Evolutionary conservation across 2,329 filamentous ascomycete species (phyloP).

Genomic region (Aspergillus texensis): DNA sequence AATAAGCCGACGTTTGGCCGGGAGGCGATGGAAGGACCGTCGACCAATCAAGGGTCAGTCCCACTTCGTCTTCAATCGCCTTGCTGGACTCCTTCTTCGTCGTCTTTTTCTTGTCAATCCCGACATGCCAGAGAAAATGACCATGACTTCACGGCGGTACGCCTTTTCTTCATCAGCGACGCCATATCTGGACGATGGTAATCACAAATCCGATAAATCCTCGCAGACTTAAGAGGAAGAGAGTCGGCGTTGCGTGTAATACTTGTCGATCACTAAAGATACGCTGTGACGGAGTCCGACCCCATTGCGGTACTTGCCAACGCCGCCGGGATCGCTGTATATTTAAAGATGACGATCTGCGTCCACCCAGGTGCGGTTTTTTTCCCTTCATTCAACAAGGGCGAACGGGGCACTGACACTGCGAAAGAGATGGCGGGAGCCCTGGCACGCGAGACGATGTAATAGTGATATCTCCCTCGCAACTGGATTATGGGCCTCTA

Average conservation of each 20-base stretch:
- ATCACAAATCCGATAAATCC: not conserved
- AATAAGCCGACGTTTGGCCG: too few species aligned
- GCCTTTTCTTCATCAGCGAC: not conserved
- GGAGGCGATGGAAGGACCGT: too few species aligned
- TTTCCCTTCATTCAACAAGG: not conserved
- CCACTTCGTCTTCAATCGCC: not conserved
- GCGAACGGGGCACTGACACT: not conserved
- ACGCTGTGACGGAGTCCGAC: constrained; percentile 1
- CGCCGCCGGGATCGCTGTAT: not conserved
- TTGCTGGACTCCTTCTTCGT: not conserved
- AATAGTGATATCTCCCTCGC: not conserved
- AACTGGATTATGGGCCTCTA: not conserved
- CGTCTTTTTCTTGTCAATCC: not conserved
- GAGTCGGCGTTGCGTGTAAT: constrained; percentile 1
- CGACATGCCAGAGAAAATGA: not conserved
- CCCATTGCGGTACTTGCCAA: not conserved
- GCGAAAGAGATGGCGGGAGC: not conserved
- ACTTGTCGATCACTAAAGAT: not conserved
- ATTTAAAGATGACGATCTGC: not conserved
- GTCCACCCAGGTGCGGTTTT: not conserved
- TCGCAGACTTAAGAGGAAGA: not conserved
- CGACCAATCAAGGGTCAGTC: not conserved
- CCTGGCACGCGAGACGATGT: not conserved
- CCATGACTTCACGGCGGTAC: not conserved
- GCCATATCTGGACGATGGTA: not conserved